A percentile compares a stretch with the other conserved stretches of the same genome.
phyloP scores from a whole-genome alignment of 257 asterid genomes.

The Asclepias syriaca region DNA sequence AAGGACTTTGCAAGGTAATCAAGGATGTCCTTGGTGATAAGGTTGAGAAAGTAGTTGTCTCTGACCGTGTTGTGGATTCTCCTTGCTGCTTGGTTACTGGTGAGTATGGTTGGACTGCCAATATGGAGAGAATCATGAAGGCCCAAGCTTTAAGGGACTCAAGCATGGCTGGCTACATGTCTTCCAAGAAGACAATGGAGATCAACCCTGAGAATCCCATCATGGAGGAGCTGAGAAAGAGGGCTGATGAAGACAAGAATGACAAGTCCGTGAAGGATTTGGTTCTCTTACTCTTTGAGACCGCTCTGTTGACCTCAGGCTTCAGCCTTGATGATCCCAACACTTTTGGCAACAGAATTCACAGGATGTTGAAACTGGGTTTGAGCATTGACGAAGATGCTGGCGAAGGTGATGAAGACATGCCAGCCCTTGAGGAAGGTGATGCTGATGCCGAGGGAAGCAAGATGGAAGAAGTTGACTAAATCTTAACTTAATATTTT shows the following conservation, averaged over 20 bases:
- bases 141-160: constrained; percentile 56
- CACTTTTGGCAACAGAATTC: constrained; percentile 55
- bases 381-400: constrained; percentile 56
- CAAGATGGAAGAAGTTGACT: constrained; percentile 72
- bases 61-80: constrained; percentile 56
- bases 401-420: constrained; percentile 42
- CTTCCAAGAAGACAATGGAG: constrained; percentile 61
- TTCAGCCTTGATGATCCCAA: constrained; percentile 59
- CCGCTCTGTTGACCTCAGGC: constrained; percentile 52
- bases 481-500: not conserved
- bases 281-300: constrained; percentile 54
- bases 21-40: constrained; percentile 56
- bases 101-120: constrained; percentile 53
- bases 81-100: constrained; percentile 62
- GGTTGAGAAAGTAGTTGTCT: constrained; percentile 48
- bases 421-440: constrained; percentile 48
- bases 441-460: constrained; percentile 55
- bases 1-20: constrained; percentile 56
- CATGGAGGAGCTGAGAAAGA: constrained; percentile 58
- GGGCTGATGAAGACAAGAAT: constrained; percentile 61
- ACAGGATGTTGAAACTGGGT: constrained; percentile 57
- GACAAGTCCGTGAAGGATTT: constrained; percentile 54
- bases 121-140: constrained; percentile 47
- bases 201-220: constrained; percentile 55
- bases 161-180: constrained; percentile 58